Base-by-base conservation (phyloP, 208 protist species). In the Trypanosoma boissoni region DNA sequence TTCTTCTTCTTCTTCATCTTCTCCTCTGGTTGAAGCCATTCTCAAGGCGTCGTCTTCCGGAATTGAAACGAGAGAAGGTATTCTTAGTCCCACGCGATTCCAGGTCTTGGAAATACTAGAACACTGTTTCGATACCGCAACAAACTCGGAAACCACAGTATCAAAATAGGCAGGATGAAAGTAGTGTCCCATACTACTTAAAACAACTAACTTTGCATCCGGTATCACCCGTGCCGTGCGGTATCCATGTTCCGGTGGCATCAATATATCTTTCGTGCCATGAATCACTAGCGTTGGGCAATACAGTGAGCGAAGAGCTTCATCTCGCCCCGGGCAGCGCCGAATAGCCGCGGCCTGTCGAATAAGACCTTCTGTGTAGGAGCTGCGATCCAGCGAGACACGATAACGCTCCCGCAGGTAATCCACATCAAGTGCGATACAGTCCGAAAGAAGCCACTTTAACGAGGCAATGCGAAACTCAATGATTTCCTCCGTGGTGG, bases 171-270 rank as follows among this genome's bases (percentile, higher is more conserved):
- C 76, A 10, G 81, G 86, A 51, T 92, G 81, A 58, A 92, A 83
- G 72, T 90, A 92, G 62, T 92, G 86, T 1, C 82, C 86, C 86
- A 92, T 89, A 49, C 64, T 80, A 58, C 86, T 78, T 31, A 89
- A 54, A 20, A 90, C 61, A 26, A 90, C 64, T 51, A 89, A 37
- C 23, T 78, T 74, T 1, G 82, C 61, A 26, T 78, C 68, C 7
- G 73, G 78, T 31, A 92, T 48, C 43, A 83, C 72, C 51, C 61
- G 49, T 24, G 86, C 86, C 1, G 82, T 89, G 48, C 86, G 86
- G 44, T 85, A 85, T 57, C 86, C 86, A 72, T 86, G 78, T 10
- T 64, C 57, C 2, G 80, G 77, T 24, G 82, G 79, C 56, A 89
- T 80, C 21, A 92, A 68, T 2, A 92, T 60, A 59, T 92, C 86